Evolutionary conservation across 225 moss, liverwort and hornwort species (phyloP), one percentile per base, ranked within the genome.

Genomic region (Physcomitrium patens): DNA sequence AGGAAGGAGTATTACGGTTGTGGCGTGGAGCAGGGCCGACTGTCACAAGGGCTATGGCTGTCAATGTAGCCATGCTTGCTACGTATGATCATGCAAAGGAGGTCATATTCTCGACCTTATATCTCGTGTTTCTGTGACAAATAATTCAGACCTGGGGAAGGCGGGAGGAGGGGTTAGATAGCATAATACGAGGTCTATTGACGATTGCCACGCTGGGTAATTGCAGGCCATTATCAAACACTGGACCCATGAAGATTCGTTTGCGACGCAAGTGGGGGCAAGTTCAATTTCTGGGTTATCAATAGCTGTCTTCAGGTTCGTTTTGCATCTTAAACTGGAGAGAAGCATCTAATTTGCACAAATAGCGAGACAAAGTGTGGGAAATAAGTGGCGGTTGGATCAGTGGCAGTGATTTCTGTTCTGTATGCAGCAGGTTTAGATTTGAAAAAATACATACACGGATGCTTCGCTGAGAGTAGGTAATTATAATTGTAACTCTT

Each of bases 21-120:
- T 92, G 92, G 92, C 89, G 87, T 71, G 92, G 92, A 71, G 92
- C 92, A 45, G 92, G 87, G 31, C 92, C 92, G 19, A 92, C 92
- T 48, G 89, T 92, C 9, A 81, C 81, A 3, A 76, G 92, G 79
- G 92, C 92, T 17, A 87, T 87, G 87, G 87, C 87, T 72, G 83
- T 85, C 20, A 85, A 87, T 73, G 80, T 78, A 52, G 84, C 84
- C 56, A 87, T 87, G 84, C 84, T 87, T 72, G 84, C 87, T 41
- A 81, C 84, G 19, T 84, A 87, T 49, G 87, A 87, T 61, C 87
- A 87, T 54, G 78, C 81, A 57, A 83, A 83, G 76, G 83, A 83
- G 83, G 83, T 83, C 10, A 78, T 20, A 59, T 57, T 63, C 65
- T 71, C 61, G 55, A 74, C 18, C 65, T 56, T 28, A 23, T 46